Evolutionary conservation across 75 land plant species (phyloP).

Genomic region (Pinus tabuliformis): DNA sequence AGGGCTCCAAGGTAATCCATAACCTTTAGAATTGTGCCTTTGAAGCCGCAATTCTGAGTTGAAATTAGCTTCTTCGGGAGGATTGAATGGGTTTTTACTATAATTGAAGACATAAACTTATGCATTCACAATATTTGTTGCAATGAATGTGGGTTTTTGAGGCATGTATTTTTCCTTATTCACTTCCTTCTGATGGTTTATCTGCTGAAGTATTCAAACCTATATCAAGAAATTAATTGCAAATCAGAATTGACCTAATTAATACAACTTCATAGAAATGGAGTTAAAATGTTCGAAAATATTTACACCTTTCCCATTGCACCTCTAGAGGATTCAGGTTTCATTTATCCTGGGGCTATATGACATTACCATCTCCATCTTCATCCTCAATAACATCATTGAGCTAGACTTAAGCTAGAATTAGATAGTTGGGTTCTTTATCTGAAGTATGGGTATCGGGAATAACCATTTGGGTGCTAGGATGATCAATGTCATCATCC

Average conservation of each 20-base stretch:
- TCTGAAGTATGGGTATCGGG: too few relatives aligned
- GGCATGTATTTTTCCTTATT: constrained; percentile 90
- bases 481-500: too few relatives aligned
- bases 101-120: constrained; percentile 78
- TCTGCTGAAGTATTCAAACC: constrained; percentile 46
- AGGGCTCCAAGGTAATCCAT: constrained; percentile 89
- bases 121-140: constrained; percentile 71
- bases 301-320: too few relatives aligned
- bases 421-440: constrained; percentile 61
- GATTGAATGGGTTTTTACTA: constrained; percentile 37
- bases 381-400: neutral
- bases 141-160: constrained; percentile 65
- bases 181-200: constrained; percentile 74
- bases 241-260: too few relatives aligned
- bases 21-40: constrained; percentile 84
- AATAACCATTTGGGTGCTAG: too few relatives aligned
- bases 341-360: too few relatives aligned
- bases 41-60: constrained; percentile 58
- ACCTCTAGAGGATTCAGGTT: too few relatives aligned
- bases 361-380: too few relatives aligned
- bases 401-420: constrained; percentile 65
- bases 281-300: too few relatives aligned
- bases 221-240: constrained; percentile 8
- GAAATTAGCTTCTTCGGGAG: constrained; percentile 28
- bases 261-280: too few relatives aligned